Base-by-base conservation (phyloP, 208 protist species). In the Angomonas deanei region DNA sequence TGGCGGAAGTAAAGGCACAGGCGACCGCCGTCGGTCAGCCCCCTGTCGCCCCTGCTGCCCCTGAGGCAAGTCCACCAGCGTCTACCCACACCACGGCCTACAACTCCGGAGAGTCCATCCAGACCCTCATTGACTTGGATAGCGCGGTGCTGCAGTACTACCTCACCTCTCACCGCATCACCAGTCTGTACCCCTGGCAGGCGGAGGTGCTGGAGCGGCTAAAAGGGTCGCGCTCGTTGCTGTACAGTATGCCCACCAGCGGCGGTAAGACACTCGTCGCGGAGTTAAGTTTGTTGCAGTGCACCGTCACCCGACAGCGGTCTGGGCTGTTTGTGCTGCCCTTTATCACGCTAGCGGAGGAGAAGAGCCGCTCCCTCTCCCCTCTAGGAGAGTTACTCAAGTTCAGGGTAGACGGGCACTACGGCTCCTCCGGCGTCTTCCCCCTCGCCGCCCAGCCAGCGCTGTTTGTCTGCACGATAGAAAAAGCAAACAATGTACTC, bases 231-330 rank as follows among this genome's bases (percentile, higher is more conserved):
- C 48, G 72, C 47, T 97, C 77, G 68, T 77, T 97, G 34, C 74
- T 98, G 10, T 97, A 95, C 74, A 92, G 84, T 36, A 68, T 95
- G 15, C 93, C 94, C 24, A 98, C 94, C 10, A 91, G 81, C 60
- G 94, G 91, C 17, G 94, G 94, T 56, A 98, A 98, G 68, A 96
- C 91, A 15, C 76, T 98, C 13, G 93, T 98, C 13, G 94, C 93
- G 13, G 93, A 98, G 78, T 62, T 98, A n/a, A 74, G 83, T 23
- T 68, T 98, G n/a, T 63, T 97, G 55, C 74, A 86, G 13, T 92
- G 76, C 31, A 62, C 97, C 32, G 30, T 97, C 39, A 68, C 80
- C 68, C 64, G 69, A 17, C 28, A 72, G 13, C 74, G 69, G 52
- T 94, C 96, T 17, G 77, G 78, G 47, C 64, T 98, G n/a, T 80